Percentiles rank a stretch among this genome's conserved stretches.
These are phyloP conservation scores for Hagleromyces aurorensis DNA, from an alignment of 805 yeast species.

Conservation along the genomic window DNA sequence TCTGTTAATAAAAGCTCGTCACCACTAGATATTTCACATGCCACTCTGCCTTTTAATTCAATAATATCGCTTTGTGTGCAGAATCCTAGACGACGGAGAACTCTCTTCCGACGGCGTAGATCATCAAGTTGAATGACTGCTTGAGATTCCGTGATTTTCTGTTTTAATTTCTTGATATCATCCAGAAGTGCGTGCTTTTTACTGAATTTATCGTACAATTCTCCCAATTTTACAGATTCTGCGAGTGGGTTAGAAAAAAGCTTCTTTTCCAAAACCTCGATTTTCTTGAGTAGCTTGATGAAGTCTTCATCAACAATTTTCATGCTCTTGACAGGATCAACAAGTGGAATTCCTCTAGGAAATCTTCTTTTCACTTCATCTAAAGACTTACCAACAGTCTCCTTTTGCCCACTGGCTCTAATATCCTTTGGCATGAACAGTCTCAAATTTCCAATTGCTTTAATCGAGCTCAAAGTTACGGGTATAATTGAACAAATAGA, in stretches of 20 bases:
- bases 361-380: constrained; percentile 75
- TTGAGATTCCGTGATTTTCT: constrained; percentile 71
- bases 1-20: constrained; percentile 80
- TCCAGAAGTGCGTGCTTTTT: constrained; percentile 54
- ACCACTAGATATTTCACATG: constrained; percentile 92
- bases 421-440: constrained; percentile 72
- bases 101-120: constrained; percentile 85
- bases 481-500: constrained; percentile 74
- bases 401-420: constrained; percentile 51
- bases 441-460: constrained; percentile 69
- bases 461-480: constrained; percentile 70
- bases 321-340: constrained; percentile 91
- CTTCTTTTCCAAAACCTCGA: constrained; percentile 75
- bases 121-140: constrained; percentile 93
- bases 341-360: constrained; percentile 83
- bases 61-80: constrained; percentile 82
- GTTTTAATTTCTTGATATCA: constrained; percentile 51
- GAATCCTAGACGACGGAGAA: constrained; percentile 84
- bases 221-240: constrained; percentile 51
- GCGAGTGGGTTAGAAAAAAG: constrained; percentile 61
- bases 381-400: constrained; percentile 60
- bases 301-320: constrained; percentile 81
- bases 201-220: constrained; percentile 56
- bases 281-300: constrained; percentile 59
- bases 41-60: constrained; percentile 94